phyloP scores from a whole-genome alignment of 2,329 filamentous ascomycete genomes.

The Chaetomiaceae sp. region DNA sequence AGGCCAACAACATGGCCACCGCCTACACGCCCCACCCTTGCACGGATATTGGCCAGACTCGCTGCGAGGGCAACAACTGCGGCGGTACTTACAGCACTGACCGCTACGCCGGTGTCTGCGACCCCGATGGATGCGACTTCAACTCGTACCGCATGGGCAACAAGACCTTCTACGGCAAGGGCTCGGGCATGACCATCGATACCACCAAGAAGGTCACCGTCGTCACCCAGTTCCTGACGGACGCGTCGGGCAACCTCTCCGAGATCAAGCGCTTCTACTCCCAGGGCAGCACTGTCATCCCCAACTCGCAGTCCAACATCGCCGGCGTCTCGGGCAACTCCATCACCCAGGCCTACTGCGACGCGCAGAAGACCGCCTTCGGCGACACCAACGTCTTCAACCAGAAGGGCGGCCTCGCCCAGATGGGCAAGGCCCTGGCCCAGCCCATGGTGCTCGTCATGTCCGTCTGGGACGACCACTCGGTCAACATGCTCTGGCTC shows the following conservation, averaged over 20 bases:
- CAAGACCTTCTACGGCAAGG: slow-evolving; percentile 55
- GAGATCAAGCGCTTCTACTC: slow-evolving; percentile 62
- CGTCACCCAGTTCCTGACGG: slow-evolving; percentile 56
- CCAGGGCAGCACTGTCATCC: slow-evolving; percentile 54
- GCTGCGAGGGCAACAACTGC: slow-evolving; percentile 46
- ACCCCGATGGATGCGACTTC: slow-evolving; percentile 66
- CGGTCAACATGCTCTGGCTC: slow-evolving; percentile 67
- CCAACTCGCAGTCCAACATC: slow-evolving; percentile 42
- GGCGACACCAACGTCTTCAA: slow-evolving; percentile 49
- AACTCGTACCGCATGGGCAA: slow-evolving; percentile 63
- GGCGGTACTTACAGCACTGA: slow-evolving; percentile 46
- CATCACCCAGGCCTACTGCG: slow-evolving; percentile 55
- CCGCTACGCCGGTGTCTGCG: slow-evolving; percentile 58
- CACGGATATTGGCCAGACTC: slow-evolving; percentile 40
- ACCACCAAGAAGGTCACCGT: slow-evolving; percentile 56
- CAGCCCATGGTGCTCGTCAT: slow-evolving; percentile 43
- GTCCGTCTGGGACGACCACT: slow-evolving; percentile 58
- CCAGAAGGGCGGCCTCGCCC: slow-evolving; percentile 49
- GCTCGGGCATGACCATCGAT: slow-evolving; percentile 52
- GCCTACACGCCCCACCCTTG: slow-evolving; percentile 63
- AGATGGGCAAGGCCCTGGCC: slow-evolving; percentile 44
- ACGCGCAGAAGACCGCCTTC: slow-evolving; percentile 51
- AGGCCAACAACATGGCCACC: slow-evolving; percentile 59
- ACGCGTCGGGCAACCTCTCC: slow-evolving; percentile 45
- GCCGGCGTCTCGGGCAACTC: slow-evolving; percentile 36